Conservation (phyloP, 257 asterid species). For the Nicotiana obtusifolia region DNA sequence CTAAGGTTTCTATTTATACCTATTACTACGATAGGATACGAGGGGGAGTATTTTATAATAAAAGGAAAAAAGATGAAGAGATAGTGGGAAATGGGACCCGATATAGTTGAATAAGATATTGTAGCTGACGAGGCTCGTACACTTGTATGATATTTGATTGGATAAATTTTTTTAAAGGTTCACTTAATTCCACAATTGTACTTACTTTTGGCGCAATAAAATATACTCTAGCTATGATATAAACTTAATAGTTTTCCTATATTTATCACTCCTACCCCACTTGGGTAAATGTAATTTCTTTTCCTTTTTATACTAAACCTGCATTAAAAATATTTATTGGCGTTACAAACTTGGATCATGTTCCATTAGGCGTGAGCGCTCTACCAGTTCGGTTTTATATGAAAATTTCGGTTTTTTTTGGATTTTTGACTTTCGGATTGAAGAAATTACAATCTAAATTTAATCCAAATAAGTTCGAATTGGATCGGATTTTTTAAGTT, state of each 20-base stretch:
- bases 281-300: background rate
- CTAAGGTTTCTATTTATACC: background rate
- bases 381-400: no score
- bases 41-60: background rate
- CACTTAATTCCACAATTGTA: background rate
- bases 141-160: background rate
- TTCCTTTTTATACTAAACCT: background rate
- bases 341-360: background rate
- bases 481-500: no score
- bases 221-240: background rate
- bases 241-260: background rate
- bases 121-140: background rate
- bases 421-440: no score
- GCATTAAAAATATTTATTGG: background rate
- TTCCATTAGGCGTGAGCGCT: no score
- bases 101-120: background rate
- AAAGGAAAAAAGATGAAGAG: background rate
- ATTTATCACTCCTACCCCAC: background rate
- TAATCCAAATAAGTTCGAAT: no score
- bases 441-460: no score
- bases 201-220: background rate
- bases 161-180: background rate
- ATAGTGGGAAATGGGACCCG: background rate
- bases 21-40: no score
- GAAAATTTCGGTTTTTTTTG: no score